Evolutionary conservation across 1,284 basidiomycete genomes (phyloP).

Genomic region (Trametes pubescens): DNA sequence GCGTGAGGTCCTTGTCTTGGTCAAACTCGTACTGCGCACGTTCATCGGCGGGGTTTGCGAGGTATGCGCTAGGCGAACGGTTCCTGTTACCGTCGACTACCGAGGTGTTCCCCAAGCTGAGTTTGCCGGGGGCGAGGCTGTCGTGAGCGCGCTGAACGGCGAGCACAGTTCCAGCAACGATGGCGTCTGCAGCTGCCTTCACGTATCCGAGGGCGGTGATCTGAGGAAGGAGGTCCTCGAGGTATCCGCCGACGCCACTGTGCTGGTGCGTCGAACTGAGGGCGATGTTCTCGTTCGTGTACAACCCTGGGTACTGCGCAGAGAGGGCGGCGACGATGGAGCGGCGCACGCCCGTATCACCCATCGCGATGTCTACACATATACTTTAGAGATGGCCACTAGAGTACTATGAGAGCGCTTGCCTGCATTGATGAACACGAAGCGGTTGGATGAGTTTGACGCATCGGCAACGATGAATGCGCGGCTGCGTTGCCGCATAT

Average conservation of each 20-base stretch:
- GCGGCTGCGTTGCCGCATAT: constrained; percentile 81
- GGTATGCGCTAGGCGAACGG: constrained; percentile 76
- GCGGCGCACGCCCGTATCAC: constrained; percentile 80
- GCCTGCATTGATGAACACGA: constrained; percentile 84
- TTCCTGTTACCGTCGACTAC: constrained; percentile 77
- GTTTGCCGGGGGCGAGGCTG: constrained; percentile 63
- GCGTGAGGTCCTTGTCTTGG: constrained; percentile 75
- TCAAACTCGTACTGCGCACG: constrained; percentile 71
- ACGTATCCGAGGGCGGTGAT: constrained; percentile 81
- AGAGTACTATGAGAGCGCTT: constrained; percentile 17
- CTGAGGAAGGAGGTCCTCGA: constrained; percentile 81
- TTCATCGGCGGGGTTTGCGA: constrained; percentile 75
- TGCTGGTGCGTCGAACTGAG: constrained; percentile 83
- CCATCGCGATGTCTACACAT: constrained; percentile 75
- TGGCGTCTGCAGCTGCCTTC: constrained; percentile 71
- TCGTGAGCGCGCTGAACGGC: constrained; percentile 76
- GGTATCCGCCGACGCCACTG: constrained; percentile 82
- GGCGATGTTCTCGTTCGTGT: constrained; percentile 77
- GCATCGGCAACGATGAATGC: constrained; percentile 80
- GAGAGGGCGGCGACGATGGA: constrained; percentile 69
- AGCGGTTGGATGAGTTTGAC: constrained; percentile 59
- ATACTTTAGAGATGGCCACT: neutral
- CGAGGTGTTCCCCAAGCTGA: constrained; percentile 74
- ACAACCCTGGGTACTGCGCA: constrained; percentile 65
- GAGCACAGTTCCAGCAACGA: constrained; percentile 72